Base-by-base conservation (phyloP, 371 early-diverging fungal species). In the Mortierella sp. region DNA sequence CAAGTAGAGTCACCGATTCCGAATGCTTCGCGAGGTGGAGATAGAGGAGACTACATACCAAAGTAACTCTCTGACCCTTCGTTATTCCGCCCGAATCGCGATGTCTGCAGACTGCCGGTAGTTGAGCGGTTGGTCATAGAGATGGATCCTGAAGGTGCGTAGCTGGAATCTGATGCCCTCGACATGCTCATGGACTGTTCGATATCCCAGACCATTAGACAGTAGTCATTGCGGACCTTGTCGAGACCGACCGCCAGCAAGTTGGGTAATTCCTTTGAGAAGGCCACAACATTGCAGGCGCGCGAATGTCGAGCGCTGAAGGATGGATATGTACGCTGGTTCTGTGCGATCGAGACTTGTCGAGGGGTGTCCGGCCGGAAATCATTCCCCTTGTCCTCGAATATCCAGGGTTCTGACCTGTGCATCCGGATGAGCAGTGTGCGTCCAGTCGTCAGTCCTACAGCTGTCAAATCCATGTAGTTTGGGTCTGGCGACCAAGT, bases 141-240 rank as follows among this genome's bases (percentile, higher is more conserved):
- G 44, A 82, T 82, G 16, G 75, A 50, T 40, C 83, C 83, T 39
- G 83, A 74, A 1, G 83, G 83, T 4, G 83, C 75, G 53, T 68
- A 75, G 37, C 64, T 70, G 34, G 82, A 65, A 2, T 81, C 79
- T 40, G 69, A 37, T 48, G 55, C 66, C 39, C 63, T 50, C 16
- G 76, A 68, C 55, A 75, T 58, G 37, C 48, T 58, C 29, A 87
- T 64, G 19, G 92, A 88, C 76, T 90, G 88, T 41, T 89, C 89
- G 10, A 91, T 82, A 85, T 96, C 95, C 95, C 94, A 96, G 3
- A 96, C 91, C 71, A 93, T 81, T 50, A 95, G 78, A 72, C 92
- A 93, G 19, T 89, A 88, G 70, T 95, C 95, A 70, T 92, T 93
- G 48, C 94, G 88, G 9, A 92, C 92, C 84, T 94, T 95, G 52